Conservation (phyloP, 805 yeast genomes). For the Yarrowia sp. region DNA sequence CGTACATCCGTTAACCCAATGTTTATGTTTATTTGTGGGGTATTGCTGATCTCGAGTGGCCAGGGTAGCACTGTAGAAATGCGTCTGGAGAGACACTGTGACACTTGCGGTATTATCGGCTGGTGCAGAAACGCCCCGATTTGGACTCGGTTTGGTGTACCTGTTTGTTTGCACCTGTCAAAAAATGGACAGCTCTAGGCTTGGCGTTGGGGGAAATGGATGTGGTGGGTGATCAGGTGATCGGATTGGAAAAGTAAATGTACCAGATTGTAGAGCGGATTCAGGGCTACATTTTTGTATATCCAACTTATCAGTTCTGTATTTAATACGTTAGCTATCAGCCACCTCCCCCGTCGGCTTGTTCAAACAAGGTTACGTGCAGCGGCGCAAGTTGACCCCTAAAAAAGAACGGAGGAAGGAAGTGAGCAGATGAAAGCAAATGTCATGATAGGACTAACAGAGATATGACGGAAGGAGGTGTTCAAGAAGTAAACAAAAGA, state of each 20-base stretch:
- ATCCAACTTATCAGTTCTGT: too few relatives aligned
- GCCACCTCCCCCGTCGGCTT: neutral
- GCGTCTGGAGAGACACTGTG: neutral
- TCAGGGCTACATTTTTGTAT: neutral
- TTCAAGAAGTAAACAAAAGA: too few relatives aligned
- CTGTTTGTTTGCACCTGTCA: neutral
- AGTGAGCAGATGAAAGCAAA: neutral
- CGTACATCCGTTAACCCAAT: conserved; percentile 22
- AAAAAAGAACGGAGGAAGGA: neutral
- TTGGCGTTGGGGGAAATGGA: neutral
- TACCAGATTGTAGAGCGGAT: too few relatives aligned
- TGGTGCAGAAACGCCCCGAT: neutral
- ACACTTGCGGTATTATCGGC: conserved; percentile 2
- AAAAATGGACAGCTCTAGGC: neutral
- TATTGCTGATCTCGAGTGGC: neutral
- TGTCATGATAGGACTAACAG: neutral
- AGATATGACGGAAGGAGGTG: too few relatives aligned
- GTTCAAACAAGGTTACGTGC: neutral
- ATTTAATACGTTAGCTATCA: too few relatives aligned
- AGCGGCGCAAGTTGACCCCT: conserved; percentile 3
- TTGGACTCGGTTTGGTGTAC: neutral
- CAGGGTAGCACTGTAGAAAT: neutral
- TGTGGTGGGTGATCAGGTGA: neutral
- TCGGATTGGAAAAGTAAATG: neutral
- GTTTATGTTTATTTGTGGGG: neutral